These are phyloP conservation scores for Akanthomyces uredinophilus DNA, from an alignment of 2,329 filamentous ascomycete genomes.

Conservation along the genomic window DNA sequence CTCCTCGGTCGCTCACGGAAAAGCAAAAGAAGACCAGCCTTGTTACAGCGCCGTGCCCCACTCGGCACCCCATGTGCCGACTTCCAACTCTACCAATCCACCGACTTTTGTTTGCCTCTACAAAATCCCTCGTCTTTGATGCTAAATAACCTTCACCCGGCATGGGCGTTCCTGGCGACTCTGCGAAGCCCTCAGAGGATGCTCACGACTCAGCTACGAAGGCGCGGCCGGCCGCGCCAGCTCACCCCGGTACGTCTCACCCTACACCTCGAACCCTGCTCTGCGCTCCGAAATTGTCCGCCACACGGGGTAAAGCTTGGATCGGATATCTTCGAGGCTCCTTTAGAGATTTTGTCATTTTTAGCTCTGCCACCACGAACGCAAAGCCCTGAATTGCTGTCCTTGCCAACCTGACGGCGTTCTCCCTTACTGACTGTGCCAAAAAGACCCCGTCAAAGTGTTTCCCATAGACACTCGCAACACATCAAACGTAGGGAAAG, in stretches of 20 bases:
- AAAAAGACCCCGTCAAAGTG: neutral
- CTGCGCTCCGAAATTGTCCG: neutral
- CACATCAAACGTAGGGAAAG: too few species aligned
- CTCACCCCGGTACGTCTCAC: neutral
- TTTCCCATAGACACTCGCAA: neutral
- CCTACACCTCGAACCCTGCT: neutral
- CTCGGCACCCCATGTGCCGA: neutral
- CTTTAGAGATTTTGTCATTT: neutral
- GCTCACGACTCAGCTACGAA: neutral
- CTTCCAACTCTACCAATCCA: neutral
- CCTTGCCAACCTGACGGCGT: too few species aligned
- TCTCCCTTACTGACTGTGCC: neutral
- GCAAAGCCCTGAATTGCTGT: too few species aligned
- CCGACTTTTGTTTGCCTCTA: neutral
- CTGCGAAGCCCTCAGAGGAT: neutral
- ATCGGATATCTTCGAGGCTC: neutral
- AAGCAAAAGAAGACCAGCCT: neutral
- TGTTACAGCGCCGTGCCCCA: neutral
- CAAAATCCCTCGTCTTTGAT: neutral
- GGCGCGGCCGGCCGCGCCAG: neutral
- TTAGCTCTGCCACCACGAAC: neutral
- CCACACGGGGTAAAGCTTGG: neutral
- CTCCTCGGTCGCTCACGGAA: neutral
- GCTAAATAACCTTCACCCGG: neutral
- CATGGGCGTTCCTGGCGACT: neutral